Evolutionary conservation across 2,329 filamentous ascomycete species (phyloP).

Genomic region (Penicillium sp.): DNA sequence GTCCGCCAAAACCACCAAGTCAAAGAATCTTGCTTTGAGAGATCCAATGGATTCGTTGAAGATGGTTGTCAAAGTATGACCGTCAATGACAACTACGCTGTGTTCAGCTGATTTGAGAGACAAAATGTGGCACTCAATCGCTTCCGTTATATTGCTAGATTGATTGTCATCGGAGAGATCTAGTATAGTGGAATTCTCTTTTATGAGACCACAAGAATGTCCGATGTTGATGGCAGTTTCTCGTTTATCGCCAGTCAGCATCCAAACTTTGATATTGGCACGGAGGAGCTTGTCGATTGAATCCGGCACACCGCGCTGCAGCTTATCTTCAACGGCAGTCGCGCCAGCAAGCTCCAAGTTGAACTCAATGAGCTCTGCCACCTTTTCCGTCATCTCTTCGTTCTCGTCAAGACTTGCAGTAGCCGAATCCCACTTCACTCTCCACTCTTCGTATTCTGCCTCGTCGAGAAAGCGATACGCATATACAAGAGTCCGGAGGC

Average conservation of each 20-base stretch:
- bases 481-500: slow-evolving; percentile 71
- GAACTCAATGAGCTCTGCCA: slow-evolving; percentile 69
- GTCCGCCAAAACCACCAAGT: slow-evolving; percentile 66
- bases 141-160: neutral
- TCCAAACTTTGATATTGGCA: slow-evolving; percentile 86
- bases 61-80: slow-evolving; percentile 66
- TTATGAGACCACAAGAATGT: slow-evolving; percentile 50
- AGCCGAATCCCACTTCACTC: slow-evolving; percentile 67
- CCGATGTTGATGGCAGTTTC: slow-evolving; percentile 86
- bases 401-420: slow-evolving; percentile 65
- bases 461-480: slow-evolving; percentile 67
- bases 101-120: slow-evolving; percentile 18
- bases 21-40: slow-evolving; percentile 64
- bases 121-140: neutral
- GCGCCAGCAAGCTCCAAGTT: slow-evolving; percentile 69
- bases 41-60: slow-evolving; percentile 53
- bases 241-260: slow-evolving; percentile 83
- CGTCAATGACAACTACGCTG: slow-evolving; percentile 72
- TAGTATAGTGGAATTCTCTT: neutral
- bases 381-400: slow-evolving; percentile 66
- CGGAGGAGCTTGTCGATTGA: slow-evolving; percentile 78
- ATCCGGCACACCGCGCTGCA: slow-evolving; percentile 78
- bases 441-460: slow-evolving; percentile 67
- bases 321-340: slow-evolving; percentile 79
- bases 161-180: neutral